phyloP scores from a whole-genome alignment of 164 flowering plant genomes.

The Nymphaea colorata region DNA sequence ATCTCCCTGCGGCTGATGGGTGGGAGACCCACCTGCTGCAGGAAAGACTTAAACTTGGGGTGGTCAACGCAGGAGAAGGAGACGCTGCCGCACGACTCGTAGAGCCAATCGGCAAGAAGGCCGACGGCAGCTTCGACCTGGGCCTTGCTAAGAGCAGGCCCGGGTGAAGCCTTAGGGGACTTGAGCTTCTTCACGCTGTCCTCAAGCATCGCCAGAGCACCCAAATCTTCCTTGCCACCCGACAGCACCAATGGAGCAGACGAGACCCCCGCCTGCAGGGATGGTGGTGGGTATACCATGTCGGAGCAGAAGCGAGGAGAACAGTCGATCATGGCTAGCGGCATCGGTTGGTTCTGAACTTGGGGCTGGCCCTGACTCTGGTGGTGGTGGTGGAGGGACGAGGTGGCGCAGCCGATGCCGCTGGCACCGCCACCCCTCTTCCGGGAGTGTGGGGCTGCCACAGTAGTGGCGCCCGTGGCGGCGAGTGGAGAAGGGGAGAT shows the following conservation, averaged over 20 bases:
- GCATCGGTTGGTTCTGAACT: conserved; percentile 20
- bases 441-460: conserved; percentile 13
- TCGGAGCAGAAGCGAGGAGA: conserved; percentile 26
- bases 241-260: conserved; percentile 56
- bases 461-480: conserved; percentile 8
- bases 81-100: conserved; percentile 78
- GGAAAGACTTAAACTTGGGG: conserved; percentile 78
- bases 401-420: conserved; percentile 1
- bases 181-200: conserved; percentile 90
- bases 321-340: conserved; percentile 54
- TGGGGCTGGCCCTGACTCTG: background rate
- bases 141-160: conserved; percentile 50
- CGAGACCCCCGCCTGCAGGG: conserved; percentile 6
- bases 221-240: conserved; percentile 94
- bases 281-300: conserved; percentile 18
- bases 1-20: conserved; percentile 45
- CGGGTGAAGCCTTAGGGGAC: conserved; percentile 77
- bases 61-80: conserved; percentile 78
- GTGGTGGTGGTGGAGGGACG: background rate
- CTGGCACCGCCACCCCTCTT: conserved; percentile 15
- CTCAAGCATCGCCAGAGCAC: conserved; percentile 84
- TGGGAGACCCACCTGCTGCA: conserved; percentile 79
- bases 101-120: conserved; percentile 83
- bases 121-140: conserved; percentile 65
- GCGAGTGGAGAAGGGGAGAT: conserved; percentile 15